Conservation (phyloP, 2,329 filamentous ascomycete genomes). For the Westerdykella aurantiaca region DNA sequence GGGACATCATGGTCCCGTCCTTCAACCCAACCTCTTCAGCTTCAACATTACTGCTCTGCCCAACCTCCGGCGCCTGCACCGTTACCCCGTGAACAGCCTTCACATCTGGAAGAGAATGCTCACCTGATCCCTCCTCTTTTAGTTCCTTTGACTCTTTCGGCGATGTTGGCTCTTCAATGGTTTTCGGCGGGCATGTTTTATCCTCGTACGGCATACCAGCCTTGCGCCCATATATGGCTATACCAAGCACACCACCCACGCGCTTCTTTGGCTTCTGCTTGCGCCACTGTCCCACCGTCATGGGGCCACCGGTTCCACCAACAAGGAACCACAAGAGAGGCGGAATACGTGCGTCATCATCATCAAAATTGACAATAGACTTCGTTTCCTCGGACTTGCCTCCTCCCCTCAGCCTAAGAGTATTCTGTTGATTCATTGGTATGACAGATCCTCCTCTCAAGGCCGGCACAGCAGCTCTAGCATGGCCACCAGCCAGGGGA, state of each 20-base stretch:
- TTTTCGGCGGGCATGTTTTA: neutral
- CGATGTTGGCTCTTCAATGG: neutral
- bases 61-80: neutral
- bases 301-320: conserved; percentile 13
- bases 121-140: neutral
- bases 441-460: neutral
- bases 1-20: no score
- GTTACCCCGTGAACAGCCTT: neutral
- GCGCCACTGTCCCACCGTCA: conserved; percentile 18
- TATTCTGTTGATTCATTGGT: neutral
- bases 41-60: neutral
- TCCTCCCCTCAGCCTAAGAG: neutral
- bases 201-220: conserved; percentile 10
- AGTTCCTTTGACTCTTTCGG: no score
- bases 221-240: conserved; percentile 16
- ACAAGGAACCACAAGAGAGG: conserved; percentile 20
- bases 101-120: neutral
- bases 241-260: conserved; percentile 20
- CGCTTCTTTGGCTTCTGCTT: conserved; percentile 15
- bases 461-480: neutral
- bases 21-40: neutral
- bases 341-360: conserved; percentile 7
- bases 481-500: neutral
- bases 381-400: neutral
- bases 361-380: neutral